Evolutionary conservation across 2,329 filamentous ascomycete species (phyloP).

Genomic region (Zymoseptoria tritici): DNA sequence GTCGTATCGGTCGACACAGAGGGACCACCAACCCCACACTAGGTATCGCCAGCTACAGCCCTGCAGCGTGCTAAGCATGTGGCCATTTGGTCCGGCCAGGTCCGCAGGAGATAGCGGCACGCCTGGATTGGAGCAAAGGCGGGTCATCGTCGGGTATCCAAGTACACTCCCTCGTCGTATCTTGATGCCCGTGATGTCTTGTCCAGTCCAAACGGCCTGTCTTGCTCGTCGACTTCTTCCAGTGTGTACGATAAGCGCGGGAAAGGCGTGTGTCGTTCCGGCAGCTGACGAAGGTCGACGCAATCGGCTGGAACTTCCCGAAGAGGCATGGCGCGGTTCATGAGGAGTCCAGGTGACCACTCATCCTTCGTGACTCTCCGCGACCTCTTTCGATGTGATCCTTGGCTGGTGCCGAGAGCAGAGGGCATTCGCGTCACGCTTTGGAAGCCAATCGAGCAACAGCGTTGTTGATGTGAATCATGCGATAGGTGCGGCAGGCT

Average conservation of each 20-base stretch:
- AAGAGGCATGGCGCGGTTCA: background rate
- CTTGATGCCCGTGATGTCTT: background rate
- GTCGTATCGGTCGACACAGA: background rate
- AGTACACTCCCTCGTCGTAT: background rate
- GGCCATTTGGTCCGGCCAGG: background rate
- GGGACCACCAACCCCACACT: background rate
- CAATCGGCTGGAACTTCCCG: background rate
- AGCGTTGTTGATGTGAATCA: background rate
- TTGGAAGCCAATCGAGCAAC: background rate
- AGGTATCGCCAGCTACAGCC: background rate
- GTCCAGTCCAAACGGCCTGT: background rate
- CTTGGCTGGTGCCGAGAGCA: background rate
- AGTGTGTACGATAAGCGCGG: background rate
- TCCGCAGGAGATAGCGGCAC: background rate
- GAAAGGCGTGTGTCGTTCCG: background rate
- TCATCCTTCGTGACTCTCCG: background rate
- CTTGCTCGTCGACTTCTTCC: background rate
- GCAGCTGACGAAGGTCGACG: background rate
- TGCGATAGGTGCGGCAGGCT: background rate
- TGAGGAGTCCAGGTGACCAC: background rate
- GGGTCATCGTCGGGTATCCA: background rate
- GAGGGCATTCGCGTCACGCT: background rate
- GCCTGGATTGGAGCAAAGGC: background rate
- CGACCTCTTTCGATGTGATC: background rate
- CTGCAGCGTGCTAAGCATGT: background rate